Base-by-base conservation (phyloP, 306 rosid species). In the Chamaecrista fasciculata region DNA sequence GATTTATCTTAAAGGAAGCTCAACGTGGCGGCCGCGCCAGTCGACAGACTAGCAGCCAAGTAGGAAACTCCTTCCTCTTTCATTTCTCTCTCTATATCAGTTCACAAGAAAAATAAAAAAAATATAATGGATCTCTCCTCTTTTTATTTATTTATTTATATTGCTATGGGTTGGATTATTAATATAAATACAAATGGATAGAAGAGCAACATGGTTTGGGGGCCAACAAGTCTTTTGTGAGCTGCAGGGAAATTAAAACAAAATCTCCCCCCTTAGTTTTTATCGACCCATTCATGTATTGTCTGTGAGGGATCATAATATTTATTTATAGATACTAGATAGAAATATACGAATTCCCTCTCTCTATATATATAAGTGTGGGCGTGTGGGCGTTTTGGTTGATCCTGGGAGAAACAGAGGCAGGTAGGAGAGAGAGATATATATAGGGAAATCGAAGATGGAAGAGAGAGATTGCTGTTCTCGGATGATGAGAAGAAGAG, bases 1-100 rank as follows among this genome's bases (percentile, higher is more conserved):
- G 84, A 83, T 77, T 89, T 84, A 76, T 82, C 81, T 86, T 82
- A 62, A 87, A 86, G 87, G 71, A 79, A 81, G 66, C 87, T 81
- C 86, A 84, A 89, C 91, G 98, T 90, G 98, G 94, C 96, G 88
- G 96, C 87, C 80, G 75, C 75, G 60, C 56, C 50, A 9, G 66
- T 63, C 84, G 95, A 79, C 88, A 87, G 78, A 83, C 71, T 80
- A 90, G 93, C 86, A 83, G 92, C 96, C 93, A 88, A 87, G 81
- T 78, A 89, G 76, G 91, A 90, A 89, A 79, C 77, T 52, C 78
- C n/a, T n/a, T n/a, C n/a, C n/a, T n/a, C n/a, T n/a, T 33, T 33
- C 36, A 29, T 29, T 66, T 76, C 65, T 66, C 69, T 36, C 43
- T 20, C 66, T 10, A 14, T 6, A 16, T 8, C n/a, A 15, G 7